Percentiles rank a stretch among this genome's conserved stretches.
Evolutionary conservation across 148 eudicot species (phyloP).

Genomic region (Camellia sinensis): DNA sequence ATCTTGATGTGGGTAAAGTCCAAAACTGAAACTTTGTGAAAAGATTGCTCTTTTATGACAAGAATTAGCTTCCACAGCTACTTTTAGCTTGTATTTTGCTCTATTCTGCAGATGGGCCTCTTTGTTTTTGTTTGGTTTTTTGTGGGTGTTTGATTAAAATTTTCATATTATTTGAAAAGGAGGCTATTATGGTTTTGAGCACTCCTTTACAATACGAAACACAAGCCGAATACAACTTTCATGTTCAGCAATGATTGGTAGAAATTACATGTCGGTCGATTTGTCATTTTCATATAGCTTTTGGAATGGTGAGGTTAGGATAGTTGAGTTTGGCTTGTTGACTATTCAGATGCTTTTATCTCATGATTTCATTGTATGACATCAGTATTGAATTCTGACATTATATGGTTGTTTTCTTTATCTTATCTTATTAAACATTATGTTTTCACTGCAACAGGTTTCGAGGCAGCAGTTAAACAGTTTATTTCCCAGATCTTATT

Average conservation of each 20-base stretch:
- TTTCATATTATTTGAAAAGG: neutral
- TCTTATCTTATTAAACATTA: neutral
- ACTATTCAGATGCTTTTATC: neutral
- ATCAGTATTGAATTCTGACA: neutral
- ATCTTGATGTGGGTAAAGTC: neutral
- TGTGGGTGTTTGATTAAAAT: neutral
- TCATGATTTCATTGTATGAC: neutral
- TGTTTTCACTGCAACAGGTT: conserved; percentile 31
- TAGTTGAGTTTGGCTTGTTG: neutral
- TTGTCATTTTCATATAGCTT: neutral
- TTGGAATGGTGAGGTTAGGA: neutral
- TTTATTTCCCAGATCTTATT: conserved; percentile 34
- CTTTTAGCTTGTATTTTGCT: neutral
- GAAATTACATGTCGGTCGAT: no score
- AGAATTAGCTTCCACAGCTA: neutral
- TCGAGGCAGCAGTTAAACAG: conserved; percentile 40
- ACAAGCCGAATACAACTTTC: no score
- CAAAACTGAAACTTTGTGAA: neutral
- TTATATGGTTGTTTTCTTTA: neutral
- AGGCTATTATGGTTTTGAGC: neutral
- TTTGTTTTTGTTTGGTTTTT: neutral
- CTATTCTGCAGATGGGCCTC: neutral
- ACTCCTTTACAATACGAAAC: no score
- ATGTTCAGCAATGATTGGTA: no score
- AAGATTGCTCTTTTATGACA: neutral